These are phyloP conservation scores for Cucurbitaria berberidis DNA, from an alignment of 2,329 filamentous ascomycete genomes.

Conservation along the genomic window DNA sequence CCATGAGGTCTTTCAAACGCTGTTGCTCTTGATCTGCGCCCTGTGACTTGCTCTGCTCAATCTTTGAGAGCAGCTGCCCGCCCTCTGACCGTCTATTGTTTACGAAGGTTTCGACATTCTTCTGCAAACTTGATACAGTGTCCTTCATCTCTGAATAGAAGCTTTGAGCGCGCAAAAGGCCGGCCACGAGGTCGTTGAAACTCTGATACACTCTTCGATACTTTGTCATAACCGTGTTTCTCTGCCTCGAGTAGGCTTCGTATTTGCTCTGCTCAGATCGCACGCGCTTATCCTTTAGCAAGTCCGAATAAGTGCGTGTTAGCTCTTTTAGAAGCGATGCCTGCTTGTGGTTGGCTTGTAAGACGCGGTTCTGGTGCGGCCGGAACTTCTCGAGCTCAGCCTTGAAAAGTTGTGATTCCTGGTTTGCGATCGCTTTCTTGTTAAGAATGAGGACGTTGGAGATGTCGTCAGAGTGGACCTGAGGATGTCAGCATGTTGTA, in stretches of 20 bases:
- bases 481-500: conserved; percentile 8
- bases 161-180: conserved; percentile 82
- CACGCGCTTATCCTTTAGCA: conserved; percentile 93
- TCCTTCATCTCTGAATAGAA: conserved; percentile 98
- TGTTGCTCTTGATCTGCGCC: conserved; percentile 85
- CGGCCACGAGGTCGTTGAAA: conserved; percentile 86
- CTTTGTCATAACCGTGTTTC: conserved; percentile 78
- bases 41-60: conserved; percentile 77
- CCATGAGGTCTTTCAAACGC: conserved; percentile 87
- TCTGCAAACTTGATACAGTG: conserved; percentile 86
- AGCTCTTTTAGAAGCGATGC: conserved; percentile 93
- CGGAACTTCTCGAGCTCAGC: conserved; percentile 97
- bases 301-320: conserved; percentile 81
- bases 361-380: conserved; percentile 85
- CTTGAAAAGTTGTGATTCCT: conserved; percentile 91
- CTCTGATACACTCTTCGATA: conserved; percentile 93
- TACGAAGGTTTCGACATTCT: conserved; percentile 97
- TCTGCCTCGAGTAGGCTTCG: conserved; percentile 82
- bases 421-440: conserved; percentile 93
- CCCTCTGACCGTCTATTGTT: conserved; percentile 93
- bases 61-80: conserved; percentile 84
- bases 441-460: conserved; percentile 96
- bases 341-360: conserved; percentile 96
- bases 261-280: conserved; percentile 95
- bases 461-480: conserved; percentile 97